A percentile compares a stretch with the other conserved stretches of the same genome.
Evolutionary conservation across 176 grass and related monocot species (phyloP).

Genomic region (Aegilops tauschii): DNA sequence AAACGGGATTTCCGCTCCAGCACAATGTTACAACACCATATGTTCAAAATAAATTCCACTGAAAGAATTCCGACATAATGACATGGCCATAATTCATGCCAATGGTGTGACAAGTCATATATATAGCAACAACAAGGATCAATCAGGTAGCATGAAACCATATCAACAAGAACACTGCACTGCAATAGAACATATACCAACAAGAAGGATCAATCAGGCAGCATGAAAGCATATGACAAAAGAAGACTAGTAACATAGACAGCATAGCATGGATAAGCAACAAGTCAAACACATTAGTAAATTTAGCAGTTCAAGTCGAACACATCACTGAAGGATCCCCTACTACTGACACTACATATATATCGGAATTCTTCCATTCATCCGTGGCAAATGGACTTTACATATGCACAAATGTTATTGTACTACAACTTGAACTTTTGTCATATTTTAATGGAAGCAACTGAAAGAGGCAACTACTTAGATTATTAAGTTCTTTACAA

Average conservation of each 20-base stretch:
- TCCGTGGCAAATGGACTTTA: conserved; percentile 46
- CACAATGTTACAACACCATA: neutral
- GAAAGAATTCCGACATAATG: neutral
- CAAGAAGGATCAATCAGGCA: neutral
- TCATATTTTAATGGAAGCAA: too few species aligned
- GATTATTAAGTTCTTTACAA: too few species aligned
- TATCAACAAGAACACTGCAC: too few species aligned
- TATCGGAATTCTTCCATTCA: conserved; percentile 39
- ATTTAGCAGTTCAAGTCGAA: conserved; percentile 30
- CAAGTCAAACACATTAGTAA: conserved; percentile 20
- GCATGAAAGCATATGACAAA: neutral
- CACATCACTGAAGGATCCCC: conserved; percentile 17
- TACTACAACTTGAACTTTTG: too few species aligned
- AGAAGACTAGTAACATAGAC: neutral
- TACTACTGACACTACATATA: conserved; percentile 44
- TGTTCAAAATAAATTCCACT: neutral
- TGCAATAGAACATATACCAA: too few species aligned
- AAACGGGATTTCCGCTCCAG: too few species aligned
- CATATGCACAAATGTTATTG: conserved; percentile 13
- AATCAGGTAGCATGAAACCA: neutral
- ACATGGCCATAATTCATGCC: neutral
- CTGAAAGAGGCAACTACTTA: too few species aligned
- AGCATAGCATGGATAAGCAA: conserved; percentile 16
- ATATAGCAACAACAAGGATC: neutral
- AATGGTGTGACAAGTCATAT: neutral